These are phyloP conservation scores for Entrophospora sp. DNA, from an alignment of 192 early-diverging fungal genomes.

Conservation along the genomic window DNA sequence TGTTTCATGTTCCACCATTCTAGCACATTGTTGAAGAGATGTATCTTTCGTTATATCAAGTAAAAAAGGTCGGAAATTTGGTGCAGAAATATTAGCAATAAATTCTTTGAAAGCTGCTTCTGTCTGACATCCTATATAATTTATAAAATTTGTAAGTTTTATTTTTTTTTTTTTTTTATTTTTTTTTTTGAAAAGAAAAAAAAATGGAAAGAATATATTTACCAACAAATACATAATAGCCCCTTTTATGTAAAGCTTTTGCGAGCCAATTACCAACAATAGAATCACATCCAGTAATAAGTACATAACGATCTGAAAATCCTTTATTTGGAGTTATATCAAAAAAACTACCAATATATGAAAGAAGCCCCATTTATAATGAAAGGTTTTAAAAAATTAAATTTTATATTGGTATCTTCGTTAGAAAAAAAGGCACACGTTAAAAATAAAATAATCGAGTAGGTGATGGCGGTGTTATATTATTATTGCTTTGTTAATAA, in stretches of 20 bases:
- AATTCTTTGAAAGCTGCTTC: slow-evolving; percentile 17
- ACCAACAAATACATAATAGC: slow-evolving; percentile 19
- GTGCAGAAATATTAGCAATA: neutral
- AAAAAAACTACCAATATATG: slow-evolving; percentile 18
- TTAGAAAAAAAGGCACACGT: no score
- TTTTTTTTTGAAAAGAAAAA: neutral
- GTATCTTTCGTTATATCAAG: slow-evolving; percentile 19
- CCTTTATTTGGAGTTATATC: slow-evolving; percentile 4
- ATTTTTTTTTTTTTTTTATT: neutral
- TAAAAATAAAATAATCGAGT: no score
- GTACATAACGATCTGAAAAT: slow-evolving; percentile 18
- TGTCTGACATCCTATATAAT: slow-evolving; percentile 2
- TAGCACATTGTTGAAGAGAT: slow-evolving; percentile 18
- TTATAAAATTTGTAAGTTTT: neutral
- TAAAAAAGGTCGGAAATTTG: slow-evolving; percentile 14
- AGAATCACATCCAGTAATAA: slow-evolving; percentile 20
- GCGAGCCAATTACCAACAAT: slow-evolving; percentile 21
- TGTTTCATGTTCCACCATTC: slow-evolving; percentile 4
- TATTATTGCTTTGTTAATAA: no score
- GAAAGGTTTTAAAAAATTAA: no score
- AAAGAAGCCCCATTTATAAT: slow-evolving; percentile 22
- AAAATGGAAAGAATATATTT: neutral
- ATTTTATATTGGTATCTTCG: no score
- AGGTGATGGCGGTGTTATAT: no score
- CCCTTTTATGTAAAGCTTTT: slow-evolving; percentile 18